These are phyloP conservation scores for Candida tammaniensis DNA, from an alignment of 805 yeast species.

Conservation along the genomic window DNA sequence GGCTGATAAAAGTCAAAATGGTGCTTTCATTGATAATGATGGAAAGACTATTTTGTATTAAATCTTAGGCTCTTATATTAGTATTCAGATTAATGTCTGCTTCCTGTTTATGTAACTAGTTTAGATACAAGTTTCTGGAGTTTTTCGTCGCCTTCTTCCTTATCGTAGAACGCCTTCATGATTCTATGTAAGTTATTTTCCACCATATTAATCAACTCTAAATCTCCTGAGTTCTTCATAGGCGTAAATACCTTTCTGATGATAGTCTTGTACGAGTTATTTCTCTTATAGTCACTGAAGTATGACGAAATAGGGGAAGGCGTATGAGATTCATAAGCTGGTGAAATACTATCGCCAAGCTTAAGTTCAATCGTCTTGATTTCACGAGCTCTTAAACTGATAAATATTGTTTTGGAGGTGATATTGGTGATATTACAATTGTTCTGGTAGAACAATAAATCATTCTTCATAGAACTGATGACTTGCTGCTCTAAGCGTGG, in stretches of 20 bases:
- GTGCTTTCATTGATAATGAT: slow-evolving; percentile 1
- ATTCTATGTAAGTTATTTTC: slow-evolving; percentile 10
- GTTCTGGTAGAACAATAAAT: slow-evolving; percentile 42
- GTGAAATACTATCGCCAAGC: slow-evolving; percentile 17
- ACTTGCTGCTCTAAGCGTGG: slow-evolving; percentile 51
- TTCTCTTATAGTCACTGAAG: slow-evolving; percentile 5
- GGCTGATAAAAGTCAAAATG: not conserved
- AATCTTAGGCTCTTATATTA: too few species aligned
- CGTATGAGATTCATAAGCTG: slow-evolving; percentile 4
- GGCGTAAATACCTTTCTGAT: slow-evolving; percentile 38
- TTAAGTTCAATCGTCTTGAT: slow-evolving; percentile 43
- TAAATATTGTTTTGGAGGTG: slow-evolving; percentile 35
- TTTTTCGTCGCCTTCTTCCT: slow-evolving; percentile 7
- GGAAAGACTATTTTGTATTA: too few species aligned
- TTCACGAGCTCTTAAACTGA: slow-evolving; percentile 45
- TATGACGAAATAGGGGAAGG: slow-evolving; percentile 9
- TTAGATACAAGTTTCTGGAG: slow-evolving; percentile 18
- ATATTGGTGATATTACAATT: slow-evolving; percentile 30
- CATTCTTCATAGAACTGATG: slow-evolving; percentile 51
- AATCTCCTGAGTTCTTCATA: slow-evolving; percentile 29
- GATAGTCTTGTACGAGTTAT: slow-evolving; percentile 30
- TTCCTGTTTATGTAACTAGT: too few species aligned
- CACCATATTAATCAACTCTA: slow-evolving; percentile 22
- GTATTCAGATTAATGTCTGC: too few species aligned
- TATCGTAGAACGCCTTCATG: slow-evolving; percentile 6